Conservation (phyloP, 805 yeast species). For the Saccharomycopsis oosterbeekiorum region DNA sequence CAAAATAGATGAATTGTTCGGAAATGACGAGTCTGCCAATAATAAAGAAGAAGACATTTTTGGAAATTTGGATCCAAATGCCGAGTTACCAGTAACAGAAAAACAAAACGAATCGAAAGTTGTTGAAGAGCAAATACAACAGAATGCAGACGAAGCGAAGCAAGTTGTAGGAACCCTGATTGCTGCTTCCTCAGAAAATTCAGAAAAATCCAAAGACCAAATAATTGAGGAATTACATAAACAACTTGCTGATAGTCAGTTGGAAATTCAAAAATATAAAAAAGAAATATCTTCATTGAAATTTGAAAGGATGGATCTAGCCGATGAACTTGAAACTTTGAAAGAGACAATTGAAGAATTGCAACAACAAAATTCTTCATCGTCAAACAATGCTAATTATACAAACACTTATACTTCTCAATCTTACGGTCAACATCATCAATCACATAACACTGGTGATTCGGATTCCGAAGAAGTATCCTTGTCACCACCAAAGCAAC, state of each 20-base stretch:
- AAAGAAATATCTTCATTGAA: slow-evolving; percentile 27
- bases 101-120: slow-evolving; percentile 1
- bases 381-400: neutral
- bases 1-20: slow-evolving; percentile 9
- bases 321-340: slow-evolving; percentile 27
- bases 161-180: neutral
- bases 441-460: slow-evolving; percentile 1
- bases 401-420: neutral
- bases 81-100: slow-evolving; percentile 6
- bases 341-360: slow-evolving; percentile 23
- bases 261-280: slow-evolving; percentile 30
- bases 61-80: slow-evolving; percentile 5
- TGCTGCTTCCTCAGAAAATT: neutral
- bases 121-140: neutral
- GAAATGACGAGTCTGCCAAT: slow-evolving; percentile 1
- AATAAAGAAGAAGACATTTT: slow-evolving; percentile 11
- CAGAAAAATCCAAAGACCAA: slow-evolving; percentile 3
- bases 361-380: slow-evolving; percentile 19
- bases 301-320: slow-evolving; percentile 28
- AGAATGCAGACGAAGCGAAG: neutral
- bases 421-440: neutral
- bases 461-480: slow-evolving; percentile 17
- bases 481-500: slow-evolving; percentile 13
- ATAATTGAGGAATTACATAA: slow-evolving; percentile 25
- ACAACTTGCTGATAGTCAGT: slow-evolving; percentile 27